Conservation (phyloP, 2,329 filamentous ascomycete genomes). For the Tolypocladium sp. region DNA sequence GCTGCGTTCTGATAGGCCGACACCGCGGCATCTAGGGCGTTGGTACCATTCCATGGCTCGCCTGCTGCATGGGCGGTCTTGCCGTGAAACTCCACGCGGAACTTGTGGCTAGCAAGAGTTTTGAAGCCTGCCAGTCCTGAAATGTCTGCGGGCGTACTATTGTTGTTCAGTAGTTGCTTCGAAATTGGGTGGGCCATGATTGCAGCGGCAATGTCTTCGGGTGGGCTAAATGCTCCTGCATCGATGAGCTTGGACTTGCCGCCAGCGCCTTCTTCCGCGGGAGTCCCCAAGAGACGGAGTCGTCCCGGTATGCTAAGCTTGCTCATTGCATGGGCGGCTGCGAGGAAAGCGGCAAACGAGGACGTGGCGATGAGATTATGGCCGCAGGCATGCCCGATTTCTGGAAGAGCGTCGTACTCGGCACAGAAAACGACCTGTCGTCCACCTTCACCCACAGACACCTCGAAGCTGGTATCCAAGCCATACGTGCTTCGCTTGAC, state of each 20-base stretch:
- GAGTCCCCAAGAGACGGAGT: conserved; percentile 30
- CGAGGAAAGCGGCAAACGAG: conserved; percentile 29
- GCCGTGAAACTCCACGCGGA: conserved; percentile 22
- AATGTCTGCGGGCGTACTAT: neutral
- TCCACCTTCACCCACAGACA: conserved; percentile 30
- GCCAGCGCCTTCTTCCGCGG: conserved; percentile 32
- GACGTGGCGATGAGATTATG: conserved; percentile 35
- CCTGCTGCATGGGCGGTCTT: conserved; percentile 23
- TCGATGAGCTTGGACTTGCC: conserved; percentile 25
- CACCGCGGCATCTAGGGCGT: conserved; percentile 27
- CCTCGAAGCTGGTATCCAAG: conserved; percentile 41
- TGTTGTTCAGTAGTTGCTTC: neutral
- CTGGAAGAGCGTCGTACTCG: conserved; percentile 38
- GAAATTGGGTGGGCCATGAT: conserved; percentile 18
- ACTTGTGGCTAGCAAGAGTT: conserved; percentile 21
- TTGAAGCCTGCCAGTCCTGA: conserved; percentile 16
- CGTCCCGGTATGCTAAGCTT: conserved; percentile 19
- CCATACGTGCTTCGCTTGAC: conserved; percentile 41
- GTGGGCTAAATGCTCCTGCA: conserved; percentile 15
- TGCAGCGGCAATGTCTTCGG: conserved; percentile 13
- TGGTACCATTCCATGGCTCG: conserved; percentile 26
- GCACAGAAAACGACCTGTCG: conserved; percentile 31
- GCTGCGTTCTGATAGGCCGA: conserved; percentile 23
- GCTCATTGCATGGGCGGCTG: conserved; percentile 21
- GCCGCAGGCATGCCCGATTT: conserved; percentile 35